Evolutionary conservation across 2,329 filamentous ascomycete species (phyloP).

Genomic region (Arthrobotrys sphaeroides): DNA sequence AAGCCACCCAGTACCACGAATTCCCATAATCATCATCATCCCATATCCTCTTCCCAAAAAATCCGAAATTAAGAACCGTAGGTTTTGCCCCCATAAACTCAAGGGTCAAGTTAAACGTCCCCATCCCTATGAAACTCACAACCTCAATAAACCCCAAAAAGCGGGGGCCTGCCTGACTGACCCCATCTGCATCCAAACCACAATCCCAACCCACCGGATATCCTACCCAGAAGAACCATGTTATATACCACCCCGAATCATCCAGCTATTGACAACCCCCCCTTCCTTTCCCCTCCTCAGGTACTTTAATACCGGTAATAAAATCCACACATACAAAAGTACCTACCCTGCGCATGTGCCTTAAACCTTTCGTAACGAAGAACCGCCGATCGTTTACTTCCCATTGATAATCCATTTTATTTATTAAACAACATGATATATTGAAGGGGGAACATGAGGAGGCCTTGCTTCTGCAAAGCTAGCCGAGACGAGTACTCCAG

Average conservation of each 20-base stretch:
- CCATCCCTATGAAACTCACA: not conserved
- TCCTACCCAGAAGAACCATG: conserved; percentile 6
- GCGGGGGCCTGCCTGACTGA: not conserved
- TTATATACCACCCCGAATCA: conserved; percentile 9
- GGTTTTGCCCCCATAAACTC: too few species aligned
- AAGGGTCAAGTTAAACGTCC: not conserved
- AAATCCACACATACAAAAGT: too few species aligned
- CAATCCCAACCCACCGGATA: not conserved
- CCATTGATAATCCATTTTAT: not conserved
- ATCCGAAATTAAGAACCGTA: too few species aligned
- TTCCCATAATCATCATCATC: too few species aligned
- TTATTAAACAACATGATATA: not conserved
- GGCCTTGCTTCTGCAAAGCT: not conserved
- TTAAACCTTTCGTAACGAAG: not conserved
- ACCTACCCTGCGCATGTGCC: not conserved
- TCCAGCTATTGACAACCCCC: conserved; percentile 15
- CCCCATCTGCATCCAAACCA: not conserved
- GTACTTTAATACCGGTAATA: not conserved
- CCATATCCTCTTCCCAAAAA: too few species aligned
- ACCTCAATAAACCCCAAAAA: too few species aligned
- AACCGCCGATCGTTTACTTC: not conserved
- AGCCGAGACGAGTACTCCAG: conserved; percentile 37
- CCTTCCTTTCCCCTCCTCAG: too few species aligned
- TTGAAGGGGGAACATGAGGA: not conserved
- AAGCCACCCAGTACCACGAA: not conserved